Conservation (phyloP, 345 rosid species). For the Eucalyptus globulus region DNA sequence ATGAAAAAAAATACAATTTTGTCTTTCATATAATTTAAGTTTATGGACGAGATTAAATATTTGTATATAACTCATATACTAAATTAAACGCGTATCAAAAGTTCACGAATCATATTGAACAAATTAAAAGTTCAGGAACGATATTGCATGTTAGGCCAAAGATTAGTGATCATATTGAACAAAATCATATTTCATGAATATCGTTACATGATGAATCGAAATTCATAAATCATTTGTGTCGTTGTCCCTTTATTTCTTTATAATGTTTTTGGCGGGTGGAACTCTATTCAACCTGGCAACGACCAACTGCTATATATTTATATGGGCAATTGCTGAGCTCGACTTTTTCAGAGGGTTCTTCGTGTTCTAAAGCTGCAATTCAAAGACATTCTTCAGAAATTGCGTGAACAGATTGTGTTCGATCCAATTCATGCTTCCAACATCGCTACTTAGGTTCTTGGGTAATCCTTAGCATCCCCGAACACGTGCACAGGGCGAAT, state of each 20-base stretch:
- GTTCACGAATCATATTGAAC: rapidly evolving
- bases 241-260: background rate
- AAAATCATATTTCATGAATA: too few relatives aligned
- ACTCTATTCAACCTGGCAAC: background rate
- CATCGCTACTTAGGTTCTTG: background rate
- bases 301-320: background rate
- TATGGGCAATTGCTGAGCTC: background rate
- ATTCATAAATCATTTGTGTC: rapidly evolving
- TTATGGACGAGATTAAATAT: rapidly evolving
- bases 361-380: background rate
- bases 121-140: rapidly evolving
- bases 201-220: rapidly evolving
- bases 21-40: background rate
- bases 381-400: background rate
- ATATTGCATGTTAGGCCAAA: rapidly evolving
- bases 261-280: background rate
- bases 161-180: rapidly evolving
- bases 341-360: background rate
- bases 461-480: background rate
- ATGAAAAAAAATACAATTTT: too few relatives aligned
- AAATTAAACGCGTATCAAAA: rapidly evolving
- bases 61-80: background rate
- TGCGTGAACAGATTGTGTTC: background rate
- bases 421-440: background rate
- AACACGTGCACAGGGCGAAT: background rate